A percentile compares a stretch with the other conserved stretches of the same genome.
Conservation (phyloP, 495 filamentous ascomycete genomes). For the Penicillium waksmanii region DNA sequence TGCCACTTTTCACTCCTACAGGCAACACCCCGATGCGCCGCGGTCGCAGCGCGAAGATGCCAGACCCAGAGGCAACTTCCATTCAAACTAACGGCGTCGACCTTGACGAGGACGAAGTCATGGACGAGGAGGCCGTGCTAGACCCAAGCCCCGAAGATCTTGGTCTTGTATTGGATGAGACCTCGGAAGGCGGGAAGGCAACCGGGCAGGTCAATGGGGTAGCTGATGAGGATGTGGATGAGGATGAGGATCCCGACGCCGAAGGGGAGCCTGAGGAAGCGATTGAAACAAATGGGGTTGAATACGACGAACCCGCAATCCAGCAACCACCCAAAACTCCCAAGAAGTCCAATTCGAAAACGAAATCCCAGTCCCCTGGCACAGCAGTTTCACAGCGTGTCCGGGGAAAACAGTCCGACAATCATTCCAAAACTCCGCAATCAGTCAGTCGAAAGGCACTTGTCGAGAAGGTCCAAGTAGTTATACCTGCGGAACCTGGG, state of each 20-base stretch:
- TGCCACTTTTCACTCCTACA: conserved; percentile 34
- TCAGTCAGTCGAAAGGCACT: conserved; percentile 43
- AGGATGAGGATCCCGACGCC: conserved; percentile 1
- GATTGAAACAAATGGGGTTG: conserved; percentile 31
- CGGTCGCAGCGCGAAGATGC: conserved; percentile 41
- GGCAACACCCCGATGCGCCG: conserved; percentile 35
- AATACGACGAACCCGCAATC: conserved; percentile 22
- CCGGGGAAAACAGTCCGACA: conserved; percentile 23
- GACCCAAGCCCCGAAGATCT: conserved; percentile 23
- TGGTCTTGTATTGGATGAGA: conserved; percentile 10
- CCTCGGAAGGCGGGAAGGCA: conserved; percentile 6
- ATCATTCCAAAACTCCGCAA: conserved; percentile 28
- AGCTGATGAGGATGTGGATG: conserved; percentile 1
- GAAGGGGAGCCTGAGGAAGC: background rate
- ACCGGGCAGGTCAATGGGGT: conserved; percentile 13
- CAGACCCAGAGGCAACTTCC: conserved; percentile 34
- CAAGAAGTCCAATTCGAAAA: conserved; percentile 18
- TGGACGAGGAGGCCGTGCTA: conserved; percentile 35
- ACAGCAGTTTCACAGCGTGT: conserved; percentile 26
- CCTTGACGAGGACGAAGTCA: conserved; percentile 11
- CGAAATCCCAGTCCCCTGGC: conserved; percentile 21
- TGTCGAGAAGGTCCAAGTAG: conserved; percentile 44
- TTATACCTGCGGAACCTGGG: conserved; percentile 36
- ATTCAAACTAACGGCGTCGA: conserved; percentile 25
- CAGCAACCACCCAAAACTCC: conserved; percentile 24